Base-by-base conservation (phyloP, 345 rosid species). In the Durio zibethinus region DNA sequence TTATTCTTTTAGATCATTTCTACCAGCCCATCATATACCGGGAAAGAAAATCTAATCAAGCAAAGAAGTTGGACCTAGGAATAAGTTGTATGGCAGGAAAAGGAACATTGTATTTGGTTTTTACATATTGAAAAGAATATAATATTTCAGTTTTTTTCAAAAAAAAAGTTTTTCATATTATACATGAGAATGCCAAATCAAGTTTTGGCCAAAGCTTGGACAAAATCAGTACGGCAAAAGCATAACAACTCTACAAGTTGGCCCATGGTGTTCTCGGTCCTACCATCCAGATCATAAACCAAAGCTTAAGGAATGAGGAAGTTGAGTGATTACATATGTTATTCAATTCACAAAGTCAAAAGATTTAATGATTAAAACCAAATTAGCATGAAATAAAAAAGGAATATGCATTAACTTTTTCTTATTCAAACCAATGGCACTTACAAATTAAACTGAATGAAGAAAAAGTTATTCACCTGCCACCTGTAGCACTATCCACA, bases 401-500 rank as follows among this genome's bases (percentile, higher is more conserved):
- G 47, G 65, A 6, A 56, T 64, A 21, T 14, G 40, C 25, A 59
- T 7, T 4, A 7, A 25, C 10, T 27, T 25, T 15, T 15, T 4
- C 16, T 47, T 45, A 16, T 14, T 25, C 61, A n/a, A 62, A 66
- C 52, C 60, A 45, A 59, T 20, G 23, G 6, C 29, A 12, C 14
- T 57, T 35, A 9, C 47, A 23, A 25, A 43, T 59, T 31, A 54
- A 38, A 59, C 4, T 50, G 40, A 21, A 8, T 27, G 64, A 81
- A 71, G 36, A 52, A 20, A 33, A 79, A 60, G 61, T 38, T 33
- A 2, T 57, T 76, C 21, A 93, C 98, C 97, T 93, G 80, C 98
- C 98, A 81, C 98, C 98, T 42, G 82, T 88, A 54, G 94, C 97
- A 78, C 97, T 92, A 81, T 93, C 98, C 7, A 89, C 89, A 20